Evolutionary conservation across 1,284 basidiomycete species (phyloP), one percentile per base, ranked within the genome.

Genomic region (Xanthoconium separans): DNA sequence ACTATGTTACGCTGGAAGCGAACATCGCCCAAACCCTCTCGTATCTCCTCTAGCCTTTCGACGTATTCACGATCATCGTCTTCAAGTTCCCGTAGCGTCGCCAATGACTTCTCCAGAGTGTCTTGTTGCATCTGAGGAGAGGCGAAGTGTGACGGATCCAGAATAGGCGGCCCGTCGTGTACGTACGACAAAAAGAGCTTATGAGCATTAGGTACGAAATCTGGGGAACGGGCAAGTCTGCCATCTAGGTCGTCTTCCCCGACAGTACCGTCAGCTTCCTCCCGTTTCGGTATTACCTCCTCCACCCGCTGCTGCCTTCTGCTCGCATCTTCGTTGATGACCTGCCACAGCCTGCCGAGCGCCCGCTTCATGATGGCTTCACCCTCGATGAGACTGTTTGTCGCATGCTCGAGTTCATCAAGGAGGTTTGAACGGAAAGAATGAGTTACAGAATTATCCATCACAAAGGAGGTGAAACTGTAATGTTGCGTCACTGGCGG

Each of bases 51-150:
- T 53, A 92, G 68, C 27, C 89, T 79, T 63, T 91, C 90, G 5
- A 85, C 82, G 65, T 91, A 92, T 67, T 92, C 89, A 45, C 89
- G 76, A 5, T 85, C 86, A 62, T 92, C 90, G 64, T 92, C 90
- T 63, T 89, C 85, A 16, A 92, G 73, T 61, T 92, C 89, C 47
- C 86, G 80, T 47, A 92, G 69, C 4, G 81, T 78, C 11, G 84
- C 80, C 40, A 92, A 62, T 12, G 84, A 81, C 66, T 88, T 90
- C 64, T 91, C 87, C 53, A 92, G 66, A 12, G 74, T 84, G 44
- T 85, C 85, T 55, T 82, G 68, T 60, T 89, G 85, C 69, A 79
- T 77, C 49, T 86, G 83, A 15, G 82, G 82, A 4, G 79, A 78
- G 4, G 79, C 73, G 58, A 86, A 86, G 58, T 85, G 83, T 2